phyloP scores from a whole-genome alignment of 352 stramenopile genomes.

The Plasmopara muralis region DNA sequence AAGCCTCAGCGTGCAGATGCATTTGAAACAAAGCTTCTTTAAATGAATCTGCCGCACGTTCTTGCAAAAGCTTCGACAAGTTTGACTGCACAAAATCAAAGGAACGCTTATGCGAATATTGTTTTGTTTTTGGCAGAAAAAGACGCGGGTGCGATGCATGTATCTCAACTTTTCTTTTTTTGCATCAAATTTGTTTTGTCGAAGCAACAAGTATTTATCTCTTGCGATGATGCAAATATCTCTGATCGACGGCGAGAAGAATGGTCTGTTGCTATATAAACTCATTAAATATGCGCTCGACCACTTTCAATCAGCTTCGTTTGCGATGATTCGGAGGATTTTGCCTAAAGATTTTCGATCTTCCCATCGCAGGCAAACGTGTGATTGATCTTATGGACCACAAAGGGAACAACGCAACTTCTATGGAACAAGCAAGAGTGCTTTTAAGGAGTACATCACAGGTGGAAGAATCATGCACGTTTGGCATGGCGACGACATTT shows the following conservation, averaged over 20 bases:
- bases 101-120: slow-evolving; percentile 14
- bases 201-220: slow-evolving; percentile 19
- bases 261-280: slow-evolving; percentile 23
- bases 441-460: slow-evolving; percentile 5
- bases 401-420: slow-evolving; percentile 3
- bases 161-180: slow-evolving; percentile 19
- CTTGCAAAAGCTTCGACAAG: slow-evolving; percentile 12
- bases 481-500: slow-evolving; percentile 14
- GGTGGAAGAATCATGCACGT: slow-evolving; percentile 7
- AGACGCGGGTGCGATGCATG: slow-evolving; percentile 18
- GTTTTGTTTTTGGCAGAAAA: slow-evolving; percentile 16
- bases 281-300: slow-evolving; percentile 13
- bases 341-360: not conserved
- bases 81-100: slow-evolving; percentile 10
- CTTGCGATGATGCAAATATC: slow-evolving; percentile 23
- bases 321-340: not conserved
- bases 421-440: not conserved
- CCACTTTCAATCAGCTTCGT: slow-evolving; percentile 12
- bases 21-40: too few species aligned
- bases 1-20: too few species aligned
- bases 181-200: slow-evolving; percentile 15
- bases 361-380: not conserved
- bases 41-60: slow-evolving; percentile 8
- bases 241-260: slow-evolving; percentile 22
- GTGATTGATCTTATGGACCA: slow-evolving; percentile 9